A percentile compares a stretch with the other conserved stretches of the same genome.
phyloP scores from a whole-genome alignment of 306 rosid genomes.

The Astragalus membranaceus region DNA sequence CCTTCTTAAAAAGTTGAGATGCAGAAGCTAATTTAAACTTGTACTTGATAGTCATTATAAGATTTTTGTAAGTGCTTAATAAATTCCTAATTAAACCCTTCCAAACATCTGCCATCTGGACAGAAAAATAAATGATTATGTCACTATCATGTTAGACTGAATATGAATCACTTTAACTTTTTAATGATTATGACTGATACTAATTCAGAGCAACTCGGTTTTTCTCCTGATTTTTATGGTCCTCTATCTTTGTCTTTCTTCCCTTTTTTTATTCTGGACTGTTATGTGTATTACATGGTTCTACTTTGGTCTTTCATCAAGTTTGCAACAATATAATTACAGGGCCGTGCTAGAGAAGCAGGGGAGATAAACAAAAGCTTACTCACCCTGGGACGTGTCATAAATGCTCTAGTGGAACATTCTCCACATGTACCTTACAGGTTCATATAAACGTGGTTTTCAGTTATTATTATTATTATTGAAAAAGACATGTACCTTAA shows the following conservation, averaged over 20 bases:
- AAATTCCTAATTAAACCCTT: too few relatives aligned
- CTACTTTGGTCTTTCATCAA: background rate
- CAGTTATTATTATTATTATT: background rate
- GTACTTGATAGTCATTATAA: background rate
- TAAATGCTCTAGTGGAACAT: constrained; percentile 95
- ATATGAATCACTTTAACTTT: background rate
- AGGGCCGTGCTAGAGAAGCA: constrained; percentile 99
- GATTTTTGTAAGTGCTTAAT: too few relatives aligned
- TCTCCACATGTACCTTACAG: constrained; percentile 90
- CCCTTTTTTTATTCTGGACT: background rate
- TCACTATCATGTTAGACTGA: background rate
- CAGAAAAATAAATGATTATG: too few relatives aligned
- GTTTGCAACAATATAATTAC: constrained; percentile 20
- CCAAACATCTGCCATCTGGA: too few relatives aligned
- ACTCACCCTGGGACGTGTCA: constrained; percentile 94
- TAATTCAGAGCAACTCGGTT: background rate
- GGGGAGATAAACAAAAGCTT: constrained; percentile 99
- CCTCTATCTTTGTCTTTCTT: background rate
- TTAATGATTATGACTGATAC: background rate
- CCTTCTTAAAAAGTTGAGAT: background rate
- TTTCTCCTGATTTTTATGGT: background rate
- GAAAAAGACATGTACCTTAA: background rate
- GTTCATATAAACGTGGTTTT: constrained; percentile 26
- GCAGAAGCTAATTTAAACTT: background rate
- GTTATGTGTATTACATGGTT: background rate